These are phyloP conservation scores for Bipolaris zeicola DNA, from an alignment of 2,329 filamentous ascomycete genomes.

Conservation along the genomic window DNA sequence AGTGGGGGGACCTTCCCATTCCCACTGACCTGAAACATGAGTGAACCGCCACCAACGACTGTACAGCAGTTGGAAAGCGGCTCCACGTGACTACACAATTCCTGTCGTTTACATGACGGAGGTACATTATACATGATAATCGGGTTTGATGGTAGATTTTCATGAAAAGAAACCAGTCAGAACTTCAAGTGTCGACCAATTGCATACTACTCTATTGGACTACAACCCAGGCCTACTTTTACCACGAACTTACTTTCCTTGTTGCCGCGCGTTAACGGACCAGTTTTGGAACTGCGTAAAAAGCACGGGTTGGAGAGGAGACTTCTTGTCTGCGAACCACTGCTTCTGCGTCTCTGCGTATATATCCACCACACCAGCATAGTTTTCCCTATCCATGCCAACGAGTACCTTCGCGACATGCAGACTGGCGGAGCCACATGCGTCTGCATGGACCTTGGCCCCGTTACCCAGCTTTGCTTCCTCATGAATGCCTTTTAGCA, in stretches of 20 bases:
- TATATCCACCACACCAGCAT: constrained; percentile 46
- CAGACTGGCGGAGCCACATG: constrained; percentile 74
- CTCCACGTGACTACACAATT: not conserved
- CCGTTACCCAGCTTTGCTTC: constrained; percentile 67
- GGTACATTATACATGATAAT: not conserved
- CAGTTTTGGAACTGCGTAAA: constrained; percentile 57
- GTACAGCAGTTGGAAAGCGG: not conserved
- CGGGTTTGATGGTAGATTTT: not conserved
- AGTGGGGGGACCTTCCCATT: constrained; percentile 3
- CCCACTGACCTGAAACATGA: not conserved
- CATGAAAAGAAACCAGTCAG: not conserved
- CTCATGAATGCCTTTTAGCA: constrained; percentile 71
- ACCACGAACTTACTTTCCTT: constrained; percentile 26
- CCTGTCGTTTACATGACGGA: not conserved
- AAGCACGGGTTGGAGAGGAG: constrained; percentile 50
- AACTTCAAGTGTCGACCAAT: not conserved
- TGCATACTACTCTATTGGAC: not conserved
- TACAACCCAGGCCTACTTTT: not conserved
- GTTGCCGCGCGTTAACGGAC: constrained; percentile 39
- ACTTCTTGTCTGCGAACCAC: constrained; percentile 51
- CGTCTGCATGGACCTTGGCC: constrained; percentile 73
- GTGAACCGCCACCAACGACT: not conserved
- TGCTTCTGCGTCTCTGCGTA: constrained; percentile 53
- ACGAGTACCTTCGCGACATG: constrained; percentile 69
- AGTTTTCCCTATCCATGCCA: constrained; percentile 51